These are phyloP conservation scores for Dactylonectria estremocensis DNA, from an alignment of 2,329 filamentous ascomycete genomes.

Conservation along the genomic window DNA sequence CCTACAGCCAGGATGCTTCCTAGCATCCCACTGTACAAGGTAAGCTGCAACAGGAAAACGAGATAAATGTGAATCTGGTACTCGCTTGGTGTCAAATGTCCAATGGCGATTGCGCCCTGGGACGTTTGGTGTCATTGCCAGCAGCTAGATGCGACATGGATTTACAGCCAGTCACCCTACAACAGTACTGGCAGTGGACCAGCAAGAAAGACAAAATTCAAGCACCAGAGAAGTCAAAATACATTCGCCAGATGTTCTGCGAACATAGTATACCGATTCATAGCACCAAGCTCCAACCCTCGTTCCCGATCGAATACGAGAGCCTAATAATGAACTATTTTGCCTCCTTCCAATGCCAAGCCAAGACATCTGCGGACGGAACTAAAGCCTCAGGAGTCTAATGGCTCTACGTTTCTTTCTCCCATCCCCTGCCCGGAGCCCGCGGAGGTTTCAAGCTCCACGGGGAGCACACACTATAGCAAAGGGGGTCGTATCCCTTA, in stretches of 20 bases:
- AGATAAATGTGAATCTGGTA: no score
- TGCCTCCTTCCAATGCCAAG: slow-evolving; percentile 37
- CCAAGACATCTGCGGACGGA: slow-evolving; percentile 43
- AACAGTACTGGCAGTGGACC: neutral
- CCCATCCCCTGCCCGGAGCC: neutral
- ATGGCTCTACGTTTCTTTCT: slow-evolving; percentile 17
- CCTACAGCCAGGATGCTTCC: no score
- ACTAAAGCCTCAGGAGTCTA: slow-evolving; percentile 31
- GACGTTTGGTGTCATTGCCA: neutral
- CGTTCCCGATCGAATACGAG: neutral
- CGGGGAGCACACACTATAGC: neutral
- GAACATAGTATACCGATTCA: slow-evolving; percentile 9
- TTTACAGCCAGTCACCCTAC: neutral
- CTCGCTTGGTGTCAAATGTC: no score
- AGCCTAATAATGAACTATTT: slow-evolving; percentile 35
- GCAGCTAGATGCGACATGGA: neutral
- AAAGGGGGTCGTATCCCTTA: slow-evolving; percentile 45
- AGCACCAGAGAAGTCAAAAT: neutral
- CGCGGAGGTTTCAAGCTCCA: neutral
- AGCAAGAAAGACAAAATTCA: neutral
- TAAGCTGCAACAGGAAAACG: no score
- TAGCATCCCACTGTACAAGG: no score
- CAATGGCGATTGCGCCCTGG: neutral
- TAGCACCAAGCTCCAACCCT: neutral
- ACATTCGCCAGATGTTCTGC: neutral